A percentile compares a stretch with the other conserved stretches of the same genome.
Conservation (phyloP, 2,329 filamentous ascomycete species). For the Paradendryphiella salina region DNA sequence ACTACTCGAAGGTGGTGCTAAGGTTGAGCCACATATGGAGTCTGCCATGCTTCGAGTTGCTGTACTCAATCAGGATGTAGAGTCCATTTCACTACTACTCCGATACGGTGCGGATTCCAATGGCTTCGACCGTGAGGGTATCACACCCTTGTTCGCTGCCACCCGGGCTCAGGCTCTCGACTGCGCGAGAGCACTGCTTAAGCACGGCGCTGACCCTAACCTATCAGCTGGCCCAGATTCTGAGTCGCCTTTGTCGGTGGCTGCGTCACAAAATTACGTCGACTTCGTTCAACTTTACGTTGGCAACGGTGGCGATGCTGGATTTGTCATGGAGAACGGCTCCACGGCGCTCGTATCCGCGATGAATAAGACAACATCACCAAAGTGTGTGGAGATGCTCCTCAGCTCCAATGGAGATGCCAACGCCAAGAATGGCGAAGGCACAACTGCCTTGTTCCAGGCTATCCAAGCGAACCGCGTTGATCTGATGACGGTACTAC, state of each 20-base stretch:
- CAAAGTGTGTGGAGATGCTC: constrained; percentile 60
- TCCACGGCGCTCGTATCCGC: constrained; percentile 63
- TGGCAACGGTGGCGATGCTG: constrained; percentile 63
- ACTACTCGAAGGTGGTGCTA: constrained; percentile 39
- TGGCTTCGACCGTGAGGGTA: constrained; percentile 34
- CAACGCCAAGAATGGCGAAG: constrained; percentile 63
- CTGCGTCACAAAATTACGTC: constrained; percentile 57
- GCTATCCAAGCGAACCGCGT: constrained; percentile 61
- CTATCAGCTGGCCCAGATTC: constrained; percentile 49
- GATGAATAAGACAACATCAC: constrained; percentile 62
- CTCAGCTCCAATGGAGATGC: constrained; percentile 63
- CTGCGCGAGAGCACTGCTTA: constrained; percentile 52
- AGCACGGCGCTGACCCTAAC: constrained; percentile 30
- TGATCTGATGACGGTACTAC: constrained; percentile 59
- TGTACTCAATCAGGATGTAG: constrained; percentile 36
- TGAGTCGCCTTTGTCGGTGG: constrained; percentile 60
- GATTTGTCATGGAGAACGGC: constrained; percentile 59
- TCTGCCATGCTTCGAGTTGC: constrained; percentile 39
- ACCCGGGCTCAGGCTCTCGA: constrained; percentile 37
- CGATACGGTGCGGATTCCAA: constrained; percentile 39
- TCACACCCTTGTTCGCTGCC: constrained; percentile 36
- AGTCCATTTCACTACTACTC: constrained; percentile 35
- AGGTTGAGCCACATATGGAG: constrained; percentile 35
- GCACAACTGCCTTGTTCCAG: constrained; percentile 66
- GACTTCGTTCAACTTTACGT: constrained; percentile 63